Conservation (phyloP, 441 rosid genomes). For the Arabidopsis lyrata region DNA sequence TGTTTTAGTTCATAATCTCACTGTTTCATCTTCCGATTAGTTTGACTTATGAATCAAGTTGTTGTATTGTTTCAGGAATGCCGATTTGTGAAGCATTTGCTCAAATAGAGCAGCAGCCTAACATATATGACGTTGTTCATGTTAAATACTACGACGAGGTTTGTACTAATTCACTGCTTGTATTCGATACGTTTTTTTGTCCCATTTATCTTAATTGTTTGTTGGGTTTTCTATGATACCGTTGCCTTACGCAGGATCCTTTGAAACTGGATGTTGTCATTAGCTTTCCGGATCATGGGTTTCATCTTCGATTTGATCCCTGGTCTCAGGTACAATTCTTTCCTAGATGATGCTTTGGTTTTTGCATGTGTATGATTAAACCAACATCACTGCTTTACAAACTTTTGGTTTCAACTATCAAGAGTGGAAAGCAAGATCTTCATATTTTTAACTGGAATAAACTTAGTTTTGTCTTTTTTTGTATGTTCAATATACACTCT, state of each 20-base stretch:
- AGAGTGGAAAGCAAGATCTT: not conserved
- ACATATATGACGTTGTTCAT: conserved; percentile 91
- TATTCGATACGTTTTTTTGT: conserved; percentile 9
- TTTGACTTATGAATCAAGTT: conserved; percentile 24
- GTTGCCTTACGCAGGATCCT: conserved; percentile 66
- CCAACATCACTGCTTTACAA: conserved; percentile 11
- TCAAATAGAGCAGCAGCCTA: conserved; percentile 91
- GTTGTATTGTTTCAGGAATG: conserved; percentile 67
- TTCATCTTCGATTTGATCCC: conserved; percentile 96
- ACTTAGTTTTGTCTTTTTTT: not conserved
- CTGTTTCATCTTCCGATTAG: conserved; percentile 24
- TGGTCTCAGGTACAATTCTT: conserved; percentile 82
- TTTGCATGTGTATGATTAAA: conserved; percentile 11
- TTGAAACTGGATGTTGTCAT: conserved; percentile 85
- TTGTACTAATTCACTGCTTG: conserved; percentile 23
- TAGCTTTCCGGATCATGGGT: conserved; percentile 96
- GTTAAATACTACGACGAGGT: conserved; percentile 96
- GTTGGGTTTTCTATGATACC: not conserved
- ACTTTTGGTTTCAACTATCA: conserved; percentile 7
- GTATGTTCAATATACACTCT: conserved; percentile 6
- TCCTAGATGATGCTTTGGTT: not conserved
- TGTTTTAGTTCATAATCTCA: not conserved
- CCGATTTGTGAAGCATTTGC: conserved; percentile 94
- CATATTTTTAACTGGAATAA: conserved; percentile 17
- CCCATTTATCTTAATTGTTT: not conserved